Conservation (phyloP, 163 green algal species). For the Scenedesmus sp. region DNA sequence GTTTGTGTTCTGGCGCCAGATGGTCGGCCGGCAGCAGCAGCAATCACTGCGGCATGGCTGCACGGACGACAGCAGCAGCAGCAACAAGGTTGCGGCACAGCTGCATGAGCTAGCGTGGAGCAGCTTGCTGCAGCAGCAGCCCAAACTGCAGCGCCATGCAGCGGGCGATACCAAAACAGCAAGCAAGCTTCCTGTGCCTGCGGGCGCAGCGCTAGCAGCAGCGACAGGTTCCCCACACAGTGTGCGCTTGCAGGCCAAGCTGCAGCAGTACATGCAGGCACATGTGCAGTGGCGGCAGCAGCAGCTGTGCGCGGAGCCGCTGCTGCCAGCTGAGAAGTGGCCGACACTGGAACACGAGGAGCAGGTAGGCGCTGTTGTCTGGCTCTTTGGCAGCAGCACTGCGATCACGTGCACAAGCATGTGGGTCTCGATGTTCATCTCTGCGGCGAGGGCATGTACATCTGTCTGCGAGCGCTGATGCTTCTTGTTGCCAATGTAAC, state of each 20-base stretch:
- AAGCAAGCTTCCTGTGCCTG: neutral
- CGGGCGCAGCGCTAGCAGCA: slow-evolving; percentile 30
- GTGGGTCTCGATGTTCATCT: no score
- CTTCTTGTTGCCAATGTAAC: neutral
- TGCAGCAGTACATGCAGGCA: slow-evolving; percentile 32
- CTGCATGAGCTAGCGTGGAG: slow-evolving; percentile 42
- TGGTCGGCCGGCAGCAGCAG: neutral
- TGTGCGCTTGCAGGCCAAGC: neutral
- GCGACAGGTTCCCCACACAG: neutral
- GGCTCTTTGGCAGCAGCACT: no score
- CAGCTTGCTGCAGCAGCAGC: slow-evolving; percentile 24
- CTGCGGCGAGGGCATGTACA: no score
- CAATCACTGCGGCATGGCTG: neutral
- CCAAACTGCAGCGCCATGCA: neutral
- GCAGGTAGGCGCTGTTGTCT: slow-evolving; percentile 4
- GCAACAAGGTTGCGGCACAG: neutral
- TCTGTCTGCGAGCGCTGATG: no score
- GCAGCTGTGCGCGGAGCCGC: neutral
- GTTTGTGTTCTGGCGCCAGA: slow-evolving; percentile 8
- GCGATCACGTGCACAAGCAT: no score
- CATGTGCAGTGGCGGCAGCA: slow-evolving; percentile 9
- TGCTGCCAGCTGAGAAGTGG: slow-evolving; percentile 35
- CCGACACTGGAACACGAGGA: slow-evolving; percentile 39
- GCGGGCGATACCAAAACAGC: neutral
- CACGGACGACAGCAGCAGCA: slow-evolving; percentile 5